phyloP scores from a whole-genome alignment of 495 filamentous ascomycete genomes.

The Podospora comata region DNA sequence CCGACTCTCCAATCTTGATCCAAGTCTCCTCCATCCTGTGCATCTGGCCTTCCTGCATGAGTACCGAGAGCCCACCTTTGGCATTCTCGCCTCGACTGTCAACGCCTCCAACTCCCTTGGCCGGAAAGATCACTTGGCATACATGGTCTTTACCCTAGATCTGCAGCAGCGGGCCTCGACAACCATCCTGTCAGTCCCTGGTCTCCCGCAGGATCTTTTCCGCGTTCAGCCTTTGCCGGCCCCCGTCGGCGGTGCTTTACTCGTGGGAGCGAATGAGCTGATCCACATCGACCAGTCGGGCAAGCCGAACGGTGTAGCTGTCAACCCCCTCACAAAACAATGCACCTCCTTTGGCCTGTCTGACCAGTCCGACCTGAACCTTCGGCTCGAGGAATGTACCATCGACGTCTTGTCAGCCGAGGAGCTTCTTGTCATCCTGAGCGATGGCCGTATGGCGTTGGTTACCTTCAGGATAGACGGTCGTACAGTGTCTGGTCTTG shows the following conservation, averaged over 20 bases:
- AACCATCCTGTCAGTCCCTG: conserved; percentile 77
- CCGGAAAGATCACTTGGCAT: conserved; percentile 79
- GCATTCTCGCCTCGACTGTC: conserved; percentile 75
- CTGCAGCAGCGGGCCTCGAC: conserved; percentile 92
- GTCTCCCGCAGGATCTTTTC: conserved; percentile 86
- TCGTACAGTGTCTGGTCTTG: conserved; percentile 84
- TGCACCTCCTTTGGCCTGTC: conserved; percentile 73
- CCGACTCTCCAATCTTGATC: conserved; percentile 80
- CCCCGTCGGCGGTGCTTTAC: conserved; percentile 81
- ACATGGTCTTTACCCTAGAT: conserved; percentile 93
- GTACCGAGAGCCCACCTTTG: conserved; percentile 96
- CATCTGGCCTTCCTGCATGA: conserved; percentile 92
- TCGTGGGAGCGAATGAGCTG: conserved; percentile 84
- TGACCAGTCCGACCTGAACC: conserved; percentile 77
- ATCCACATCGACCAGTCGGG: conserved; percentile 96
- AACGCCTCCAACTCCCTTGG: conserved; percentile 72
- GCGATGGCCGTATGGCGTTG: conserved; percentile 69
- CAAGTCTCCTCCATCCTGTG: conserved; percentile 78
- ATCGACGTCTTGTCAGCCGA: conserved; percentile 72
- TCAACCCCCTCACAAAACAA: conserved; percentile 81
- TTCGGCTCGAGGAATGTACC: conserved; percentile 78
- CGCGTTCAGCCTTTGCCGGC: conserved; percentile 78
- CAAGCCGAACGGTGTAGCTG: conserved; percentile 88
- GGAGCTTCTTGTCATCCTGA: conserved; percentile 80
- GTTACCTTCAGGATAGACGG: conserved; percentile 86